These are phyloP conservation scores for Leccinum solheimii DNA, from an alignment of 1,284 basidiomycete genomes.

Conservation along the genomic window DNA sequence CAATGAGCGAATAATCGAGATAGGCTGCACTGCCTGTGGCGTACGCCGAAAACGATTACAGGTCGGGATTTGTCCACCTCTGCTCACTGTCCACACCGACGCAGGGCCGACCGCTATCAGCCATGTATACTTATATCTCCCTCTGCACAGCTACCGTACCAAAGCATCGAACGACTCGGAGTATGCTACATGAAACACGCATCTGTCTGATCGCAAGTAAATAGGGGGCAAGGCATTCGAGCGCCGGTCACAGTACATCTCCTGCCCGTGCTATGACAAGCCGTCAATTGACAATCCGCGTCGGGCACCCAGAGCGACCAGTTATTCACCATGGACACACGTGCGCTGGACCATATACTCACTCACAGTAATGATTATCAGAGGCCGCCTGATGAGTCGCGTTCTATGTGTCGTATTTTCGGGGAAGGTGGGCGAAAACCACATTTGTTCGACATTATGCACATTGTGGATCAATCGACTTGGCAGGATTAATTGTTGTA, in stretches of 20 bases:
- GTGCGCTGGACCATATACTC: constrained; percentile 37
- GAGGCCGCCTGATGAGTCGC: constrained; percentile 31
- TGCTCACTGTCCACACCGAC: background rate
- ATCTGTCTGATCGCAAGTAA: too few species aligned
- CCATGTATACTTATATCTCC: background rate
- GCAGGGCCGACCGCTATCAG: background rate
- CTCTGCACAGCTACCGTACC: too few species aligned
- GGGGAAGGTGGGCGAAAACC: constrained; percentile 30
- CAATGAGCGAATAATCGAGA: too few species aligned
- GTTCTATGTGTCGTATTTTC: constrained; percentile 24
- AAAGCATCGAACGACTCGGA: too few species aligned
- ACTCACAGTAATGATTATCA: constrained; percentile 37
- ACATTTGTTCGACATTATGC: background rate
- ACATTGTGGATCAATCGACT: background rate
- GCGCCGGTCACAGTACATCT: too few species aligned
- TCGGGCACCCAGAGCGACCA: background rate
- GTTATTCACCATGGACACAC: constrained; percentile 2
- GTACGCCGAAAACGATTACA: background rate
- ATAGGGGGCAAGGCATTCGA: too few species aligned
- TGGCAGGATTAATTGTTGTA: constrained; percentile 7
- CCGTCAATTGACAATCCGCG: background rate
- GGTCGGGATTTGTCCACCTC: background rate
- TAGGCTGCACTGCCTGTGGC: too few species aligned
- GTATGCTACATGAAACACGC: too few species aligned
- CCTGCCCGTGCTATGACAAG: background rate